These are phyloP conservation scores for Celoporthe dispersa DNA, from an alignment of 2,329 filamentous ascomycete species.

Conservation along the genomic window DNA sequence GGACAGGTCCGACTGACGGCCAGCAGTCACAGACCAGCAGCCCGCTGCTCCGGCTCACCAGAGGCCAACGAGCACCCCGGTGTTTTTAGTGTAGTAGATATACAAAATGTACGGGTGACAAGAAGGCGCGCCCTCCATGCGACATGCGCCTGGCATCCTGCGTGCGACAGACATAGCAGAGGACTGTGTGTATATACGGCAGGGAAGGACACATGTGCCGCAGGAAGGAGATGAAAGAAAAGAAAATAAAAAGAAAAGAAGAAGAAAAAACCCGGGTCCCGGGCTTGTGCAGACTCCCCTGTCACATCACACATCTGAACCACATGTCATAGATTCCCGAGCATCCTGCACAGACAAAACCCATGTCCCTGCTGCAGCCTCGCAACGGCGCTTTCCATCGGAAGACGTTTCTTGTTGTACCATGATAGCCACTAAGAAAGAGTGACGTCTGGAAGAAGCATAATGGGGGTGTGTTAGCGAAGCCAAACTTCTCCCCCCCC, in stretches of 20 bases:
- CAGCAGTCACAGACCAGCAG: no score
- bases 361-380: neutral
- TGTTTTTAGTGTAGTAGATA: neutral
- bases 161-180: neutral
- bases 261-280: no score
- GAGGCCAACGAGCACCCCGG: neutral
- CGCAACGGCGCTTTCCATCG: neutral
- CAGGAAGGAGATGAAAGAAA: no score
- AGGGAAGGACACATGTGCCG: no score
- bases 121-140: neutral
- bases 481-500: no score
- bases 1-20: conserved; percentile 1
- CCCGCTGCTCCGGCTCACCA: neutral
- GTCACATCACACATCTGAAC: neutral
- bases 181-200: neutral
- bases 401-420: neutral
- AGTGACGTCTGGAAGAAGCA: neutral
- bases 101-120: neutral
- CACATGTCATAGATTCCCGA: neutral
- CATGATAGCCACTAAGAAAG: neutral
- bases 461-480: no score
- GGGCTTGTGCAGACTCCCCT: no score
- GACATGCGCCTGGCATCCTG: neutral
- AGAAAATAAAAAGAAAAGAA: no score
- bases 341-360: neutral